Percentiles rank a stretch among this genome's conserved stretches.
These are phyloP conservation scores for Aspergillus diversus DNA, from an alignment of 495 filamentous ascomycete species.

Conservation along the genomic window DNA sequence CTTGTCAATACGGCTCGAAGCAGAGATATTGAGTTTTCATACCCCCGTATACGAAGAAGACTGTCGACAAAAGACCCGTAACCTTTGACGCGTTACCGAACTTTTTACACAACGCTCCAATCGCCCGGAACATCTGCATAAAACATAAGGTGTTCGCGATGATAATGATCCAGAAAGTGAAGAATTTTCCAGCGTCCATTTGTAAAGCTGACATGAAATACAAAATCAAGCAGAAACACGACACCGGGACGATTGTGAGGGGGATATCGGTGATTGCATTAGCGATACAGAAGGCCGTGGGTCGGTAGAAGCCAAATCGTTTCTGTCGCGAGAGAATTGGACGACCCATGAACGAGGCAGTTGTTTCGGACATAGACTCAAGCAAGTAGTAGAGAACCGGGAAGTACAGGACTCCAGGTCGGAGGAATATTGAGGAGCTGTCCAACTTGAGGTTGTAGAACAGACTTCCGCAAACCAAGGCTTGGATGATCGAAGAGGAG, in stretches of 20 bases:
- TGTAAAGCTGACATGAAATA: constrained; percentile 78
- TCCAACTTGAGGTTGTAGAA: constrained; percentile 45
- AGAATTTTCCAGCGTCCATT: constrained; percentile 73
- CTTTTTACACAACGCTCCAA: constrained; percentile 76
- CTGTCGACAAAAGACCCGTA: constrained; percentile 71
- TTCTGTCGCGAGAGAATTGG: constrained; percentile 50
- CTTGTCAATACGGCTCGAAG: constrained; percentile 56
- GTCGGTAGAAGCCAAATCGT: constrained; percentile 73
- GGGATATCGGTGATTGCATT: constrained; percentile 77
- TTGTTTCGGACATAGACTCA: constrained; percentile 44
- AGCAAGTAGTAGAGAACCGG: constrained; percentile 44
- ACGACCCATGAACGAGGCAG: constrained; percentile 44
- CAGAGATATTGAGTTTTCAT: constrained; percentile 41
- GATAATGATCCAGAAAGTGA: constrained; percentile 75
- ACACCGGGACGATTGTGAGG: constrained; percentile 66
- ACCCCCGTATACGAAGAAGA: constrained; percentile 80
- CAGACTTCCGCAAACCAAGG: constrained; percentile 44
- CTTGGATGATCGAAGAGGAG: constrained; percentile 39
- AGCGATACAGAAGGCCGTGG: constrained; percentile 78
- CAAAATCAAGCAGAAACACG: constrained; percentile 73
- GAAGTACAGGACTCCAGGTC: constrained; percentile 45
- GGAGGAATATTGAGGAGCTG: constrained; percentile 44
- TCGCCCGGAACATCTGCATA: constrained; percentile 75
- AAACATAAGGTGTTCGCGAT: constrained; percentile 70
- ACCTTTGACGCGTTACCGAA: constrained; percentile 87